Base-by-base conservation (phyloP, 2,329 filamentous ascomycete species). In the Fusarium sp. region DNA sequence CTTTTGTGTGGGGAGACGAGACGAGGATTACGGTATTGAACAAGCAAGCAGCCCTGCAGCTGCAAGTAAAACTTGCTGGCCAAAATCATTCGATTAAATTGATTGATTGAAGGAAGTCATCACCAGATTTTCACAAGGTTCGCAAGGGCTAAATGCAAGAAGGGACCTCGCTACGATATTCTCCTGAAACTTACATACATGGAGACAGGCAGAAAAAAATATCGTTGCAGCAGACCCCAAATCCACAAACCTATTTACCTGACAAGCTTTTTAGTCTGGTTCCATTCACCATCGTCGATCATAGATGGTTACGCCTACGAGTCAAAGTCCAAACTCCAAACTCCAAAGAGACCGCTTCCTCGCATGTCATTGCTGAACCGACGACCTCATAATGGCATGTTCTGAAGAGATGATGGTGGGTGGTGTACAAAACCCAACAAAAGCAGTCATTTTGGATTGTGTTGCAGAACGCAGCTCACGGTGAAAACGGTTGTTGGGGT, bases 401-500 rank as follows among this genome's bases (percentile, higher is more conserved):
- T 41, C 31, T 37, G 33, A 42, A 27, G 27, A 43, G 36, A 14
- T 59, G 41, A 49, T 51, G 63, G 53, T 51, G 63, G 51, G 63
- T 58, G 63, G 56, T 35, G 42, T 17, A 47, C 37, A 62, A 7
- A 27, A 21, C 5, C 35, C 47, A 31, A 40, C 37, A 40, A 29
- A 33, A n/a, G 42, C 25, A 35, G 25, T 29, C n/a, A 51, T 25
- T 40, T 18, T 21, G 37, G 45, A 42, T 39, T 27, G 48, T 64
- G 42, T 31, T 64, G 52, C 59, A 64, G 61, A 65, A 62, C 33
- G n/a, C 59, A 50, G 59, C 50, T 68, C 55, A 10, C 52, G 65
- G 65, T 66, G 60, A 68, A 41, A 63, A 68, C 64, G 54, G 65
- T 68, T 64, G 58, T 52, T 65, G 51, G 69, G 46, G 45, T 50